These are phyloP conservation scores for Podosphaera fusca DNA, from an alignment of 2,329 filamentous ascomycete genomes.

Conservation along the genomic window DNA sequence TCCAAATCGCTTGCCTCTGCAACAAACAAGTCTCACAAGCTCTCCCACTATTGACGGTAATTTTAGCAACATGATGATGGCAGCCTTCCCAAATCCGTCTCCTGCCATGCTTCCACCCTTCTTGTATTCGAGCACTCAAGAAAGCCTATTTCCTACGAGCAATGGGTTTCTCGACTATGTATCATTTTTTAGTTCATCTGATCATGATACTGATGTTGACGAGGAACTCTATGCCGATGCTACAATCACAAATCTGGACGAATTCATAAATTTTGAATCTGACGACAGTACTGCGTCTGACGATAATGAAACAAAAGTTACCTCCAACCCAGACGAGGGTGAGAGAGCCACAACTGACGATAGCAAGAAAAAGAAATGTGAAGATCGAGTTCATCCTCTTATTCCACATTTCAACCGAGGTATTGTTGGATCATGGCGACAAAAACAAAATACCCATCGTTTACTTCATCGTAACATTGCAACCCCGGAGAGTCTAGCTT, in stretches of 20 bases:
- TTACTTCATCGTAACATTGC: conserved; percentile 30
- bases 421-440: conserved; percentile 55
- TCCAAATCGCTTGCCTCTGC: neutral
- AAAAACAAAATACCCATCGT: conserved; percentile 33
- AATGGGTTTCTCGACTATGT: conserved; percentile 5
- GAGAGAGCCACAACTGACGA: conserved; percentile 18
- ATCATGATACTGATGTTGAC: conserved; percentile 35
- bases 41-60: conserved; percentile 36
- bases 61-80: conserved; percentile 57
- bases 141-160: conserved; percentile 48
- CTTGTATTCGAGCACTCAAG: conserved; percentile 33
- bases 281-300: conserved; percentile 28
- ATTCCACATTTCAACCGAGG: conserved; percentile 43
- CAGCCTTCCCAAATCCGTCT: conserved; percentile 18
- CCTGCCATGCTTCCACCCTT: conserved; percentile 15
- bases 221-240: conserved; percentile 37
- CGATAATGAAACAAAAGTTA: conserved; percentile 26
- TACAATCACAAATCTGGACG: conserved; percentile 14
- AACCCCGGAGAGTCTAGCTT: conserved; percentile 37
- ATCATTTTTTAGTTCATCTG: conserved; percentile 26
- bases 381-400: conserved; percentile 27
- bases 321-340: conserved; percentile 26
- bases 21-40: neutral
- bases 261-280: conserved; percentile 51
- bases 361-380: conserved; percentile 24